Evolutionary conservation across 352 stramenopile genomes (phyloP), one percentile per base, ranked within the genome.

Genomic region (Globisporangium nodosum): DNA sequence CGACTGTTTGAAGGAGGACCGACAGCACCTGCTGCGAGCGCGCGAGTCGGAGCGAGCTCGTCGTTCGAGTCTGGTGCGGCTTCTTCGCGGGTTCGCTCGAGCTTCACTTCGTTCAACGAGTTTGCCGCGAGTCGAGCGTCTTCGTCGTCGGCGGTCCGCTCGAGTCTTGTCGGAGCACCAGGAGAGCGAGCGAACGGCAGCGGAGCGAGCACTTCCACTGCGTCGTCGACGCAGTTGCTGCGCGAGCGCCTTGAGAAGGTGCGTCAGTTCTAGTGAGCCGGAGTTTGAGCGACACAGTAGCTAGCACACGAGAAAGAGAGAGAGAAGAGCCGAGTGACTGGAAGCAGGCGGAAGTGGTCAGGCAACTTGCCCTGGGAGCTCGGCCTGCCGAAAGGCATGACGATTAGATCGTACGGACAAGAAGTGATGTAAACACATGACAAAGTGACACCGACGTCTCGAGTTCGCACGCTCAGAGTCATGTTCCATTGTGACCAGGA

Each of bases 91-190:
- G 59, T 46, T 21, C 73, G 75, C 35, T 69, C 76, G 45, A 87
- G 64, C 50, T 79, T 82, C 49, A 78, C 78, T 0, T 78, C 74
- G 1, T 76, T 81, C 45, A 65, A 80, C 33, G 67, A 79, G 27
- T 73, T 74, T 18, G 33, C 69, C 49, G 60, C 59, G 43, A 80
- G 54, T 39, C 70, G 71, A 13, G 54, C 61, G 15, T 51, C 50
- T 9, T 49, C 54, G 5, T 27, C 52, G 5, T 53, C 60, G 18
- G 60, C 39, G 1, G 47, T 51, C 15, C 56, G 61, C 13, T 48
- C 51, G 20, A 65, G 61, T 35, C 33, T 56, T 3, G 57, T 20
- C 42, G 60, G 53, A 11, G 54, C 54, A 12, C 7, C 18, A 30
- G 30, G 57, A 16, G 40, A 45, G 7, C 45, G 49, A 52, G 18